phyloP scores from a whole-genome alignment of 2,329 filamentous ascomycete species.

The Colletotrichum tropicale region DNA sequence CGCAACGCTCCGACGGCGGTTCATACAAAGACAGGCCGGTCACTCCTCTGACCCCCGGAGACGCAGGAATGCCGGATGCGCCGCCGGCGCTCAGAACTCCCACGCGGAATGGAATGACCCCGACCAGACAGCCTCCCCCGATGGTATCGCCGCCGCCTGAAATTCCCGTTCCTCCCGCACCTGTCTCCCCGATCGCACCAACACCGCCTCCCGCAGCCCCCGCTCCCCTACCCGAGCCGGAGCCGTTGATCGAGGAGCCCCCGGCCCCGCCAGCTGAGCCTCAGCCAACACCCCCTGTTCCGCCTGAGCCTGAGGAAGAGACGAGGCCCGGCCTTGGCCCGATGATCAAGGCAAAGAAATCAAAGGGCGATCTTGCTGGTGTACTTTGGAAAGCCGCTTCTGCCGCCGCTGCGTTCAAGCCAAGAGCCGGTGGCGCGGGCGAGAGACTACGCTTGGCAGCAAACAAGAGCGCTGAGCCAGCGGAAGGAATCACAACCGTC shows the following conservation, averaged over 20 bases:
- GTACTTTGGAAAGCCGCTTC: conserved; percentile 82
- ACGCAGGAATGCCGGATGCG: neutral
- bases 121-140: neutral
- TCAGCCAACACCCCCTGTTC: conserved; percentile 23
- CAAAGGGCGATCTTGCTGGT: conserved; percentile 74
- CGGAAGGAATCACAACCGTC: conserved; percentile 83
- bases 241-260: neutral
- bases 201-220: neutral
- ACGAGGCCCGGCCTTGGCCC: conserved; percentile 80
- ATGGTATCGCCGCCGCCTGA: conserved; percentile 5
- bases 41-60: conserved; percentile 18
- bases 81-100: conserved; percentile 11
- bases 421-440: conserved; percentile 83
- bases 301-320: conserved; percentile 41
- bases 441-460: conserved; percentile 74
- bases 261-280: conserved; percentile 10
- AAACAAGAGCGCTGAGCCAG: conserved; percentile 42
- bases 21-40: conserved; percentile 38
- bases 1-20: conserved; percentile 33
- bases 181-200: conserved; percentile 1
- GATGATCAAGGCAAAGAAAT: conserved; percentile 85
- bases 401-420: conserved; percentile 74
- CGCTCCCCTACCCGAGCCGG: neutral
- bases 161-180: conserved; percentile 2
- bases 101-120: conserved; percentile 8